Conservation (phyloP, 2,329 filamentous ascomycete genomes). For the Raffaelea ambrosiae region DNA sequence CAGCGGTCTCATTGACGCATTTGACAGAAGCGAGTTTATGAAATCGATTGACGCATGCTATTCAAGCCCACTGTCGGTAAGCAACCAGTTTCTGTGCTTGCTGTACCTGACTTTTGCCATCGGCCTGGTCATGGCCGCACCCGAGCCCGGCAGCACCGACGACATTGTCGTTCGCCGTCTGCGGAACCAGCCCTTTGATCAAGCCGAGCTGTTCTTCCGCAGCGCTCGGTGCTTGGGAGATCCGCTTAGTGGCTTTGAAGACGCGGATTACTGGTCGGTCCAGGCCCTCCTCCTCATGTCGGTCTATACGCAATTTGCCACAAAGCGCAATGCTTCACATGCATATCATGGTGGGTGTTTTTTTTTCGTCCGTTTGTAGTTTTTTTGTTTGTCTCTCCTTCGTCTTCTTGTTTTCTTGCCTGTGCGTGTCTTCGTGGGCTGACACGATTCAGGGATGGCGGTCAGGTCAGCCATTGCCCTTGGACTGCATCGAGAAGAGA, state of each 20-base stretch:
- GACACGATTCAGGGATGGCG: constrained; percentile 46
- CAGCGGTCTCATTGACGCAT: constrained; percentile 51
- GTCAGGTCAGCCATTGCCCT: constrained; percentile 54
- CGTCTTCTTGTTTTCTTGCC: too few species aligned
- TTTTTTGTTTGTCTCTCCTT: neutral
- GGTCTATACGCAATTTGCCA: constrained; percentile 53
- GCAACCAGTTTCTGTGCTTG: constrained; percentile 46
- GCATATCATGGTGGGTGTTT: constrained; percentile 51
- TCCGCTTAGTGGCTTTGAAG: constrained; percentile 42
- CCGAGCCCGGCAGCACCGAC: constrained; percentile 38
- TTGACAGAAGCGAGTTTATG: constrained; percentile 43
- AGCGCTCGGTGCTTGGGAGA: constrained; percentile 46
- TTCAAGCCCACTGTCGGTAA: constrained; percentile 38
- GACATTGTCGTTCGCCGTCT: constrained; percentile 42
- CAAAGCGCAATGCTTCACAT: constrained; percentile 55
- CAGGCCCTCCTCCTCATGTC: constrained; percentile 57
- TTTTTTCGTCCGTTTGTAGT: neutral
- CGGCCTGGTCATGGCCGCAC: constrained; percentile 50
- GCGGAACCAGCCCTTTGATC: constrained; percentile 35
- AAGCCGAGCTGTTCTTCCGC: constrained; percentile 55
- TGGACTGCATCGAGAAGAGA: constrained; percentile 54
- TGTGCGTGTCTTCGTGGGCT: too few species aligned
- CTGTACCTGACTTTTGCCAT: constrained; percentile 56
- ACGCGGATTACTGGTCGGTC: constrained; percentile 56
- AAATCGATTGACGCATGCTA: constrained; percentile 44